Base-by-base conservation (phyloP, 2,329 filamentous ascomycete species). In the Colletotrichum caudatum region DNA sequence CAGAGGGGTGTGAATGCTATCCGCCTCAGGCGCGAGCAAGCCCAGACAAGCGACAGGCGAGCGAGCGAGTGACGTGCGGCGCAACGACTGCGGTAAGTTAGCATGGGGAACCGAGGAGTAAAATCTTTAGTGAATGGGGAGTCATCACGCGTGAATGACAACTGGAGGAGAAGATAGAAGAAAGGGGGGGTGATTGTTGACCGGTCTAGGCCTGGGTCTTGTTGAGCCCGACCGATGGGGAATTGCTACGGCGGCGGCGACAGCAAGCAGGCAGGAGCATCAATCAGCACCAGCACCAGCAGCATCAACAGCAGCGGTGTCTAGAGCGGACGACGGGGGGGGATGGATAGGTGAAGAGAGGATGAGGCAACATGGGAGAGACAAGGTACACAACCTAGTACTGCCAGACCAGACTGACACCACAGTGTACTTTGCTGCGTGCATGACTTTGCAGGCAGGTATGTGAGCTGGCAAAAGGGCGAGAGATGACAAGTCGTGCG, bases 151-250 rank as follows among this genome's bases (percentile, higher is more conserved):
- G 54, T 48, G 44, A 50, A 59, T 64, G 23, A 12, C 20, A 63
- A 37, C 46, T 50, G 29, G 46, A 18, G 54, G 53, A 37, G 41
- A 18, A 48, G 50, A 37, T 29, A 37, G 51, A 51, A 54, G 53
- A 44, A 53, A 44, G 53, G n/a, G 58, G 50, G 58, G 65, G 58
- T 53, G 58, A 46, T 46, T 64, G 63, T 50, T 70, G 62, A 67
- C 64, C 59, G 69, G 59, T 64, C 65, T 71, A 53, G 64, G 46
- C 65, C 65, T 69, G 44, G 61, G 53, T 48, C 59, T 64, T 58
- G 65, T 69, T 69, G 59, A 69, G 69, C 33, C 69, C 69, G 69
- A 71, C 69, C 69, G 69, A 69, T 59, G 64, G 68, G 69, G 54
- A 68, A 58, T 18, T 56, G 50, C 61, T 23, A 51, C 51, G 33